Evolutionary conservation across 805 yeast species (phyloP).

Genomic region (Nakazawaea ishiwadae): DNA sequence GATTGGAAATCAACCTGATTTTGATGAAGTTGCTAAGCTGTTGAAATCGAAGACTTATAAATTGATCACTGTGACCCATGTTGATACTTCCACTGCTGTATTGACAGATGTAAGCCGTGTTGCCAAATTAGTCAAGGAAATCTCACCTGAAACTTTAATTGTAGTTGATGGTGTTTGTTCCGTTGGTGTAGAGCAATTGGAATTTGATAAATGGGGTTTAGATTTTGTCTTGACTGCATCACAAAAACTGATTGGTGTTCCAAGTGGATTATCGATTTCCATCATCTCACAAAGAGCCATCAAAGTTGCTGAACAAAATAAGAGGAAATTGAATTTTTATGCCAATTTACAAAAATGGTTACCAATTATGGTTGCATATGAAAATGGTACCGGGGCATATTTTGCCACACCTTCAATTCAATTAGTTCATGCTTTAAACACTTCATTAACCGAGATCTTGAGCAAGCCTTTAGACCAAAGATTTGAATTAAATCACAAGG

Average conservation of each 20-base stretch:
- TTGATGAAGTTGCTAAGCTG: constrained; percentile 48
- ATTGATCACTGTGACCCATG: constrained; percentile 85
- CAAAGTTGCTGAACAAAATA: constrained; percentile 45
- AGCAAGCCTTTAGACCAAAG: constrained; percentile 50
- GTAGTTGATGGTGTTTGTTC: constrained; percentile 96
- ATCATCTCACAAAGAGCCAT: constrained; percentile 75
- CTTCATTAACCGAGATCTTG: constrained; percentile 69
- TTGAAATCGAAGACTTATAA: constrained; percentile 50
- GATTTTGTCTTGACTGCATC: constrained; percentile 90
- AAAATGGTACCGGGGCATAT: constrained; percentile 72
- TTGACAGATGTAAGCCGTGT: constrained; percentile 64
- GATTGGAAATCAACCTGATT: constrained; percentile 66
- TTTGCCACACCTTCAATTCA: constrained; percentile 98
- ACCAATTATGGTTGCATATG: constrained; percentile 85
- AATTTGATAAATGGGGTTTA: constrained; percentile 85
- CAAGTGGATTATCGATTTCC: constrained; percentile 83
- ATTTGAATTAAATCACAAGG: constrained; percentile 56
- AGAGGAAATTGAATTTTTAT: constrained; percentile 46
- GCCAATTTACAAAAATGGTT: constrained; percentile 80
- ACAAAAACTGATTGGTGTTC: constrained; percentile 93
- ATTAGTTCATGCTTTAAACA: constrained; percentile 73
- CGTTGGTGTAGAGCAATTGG: constrained; percentile 79
- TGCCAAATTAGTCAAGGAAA: constrained; percentile 52
- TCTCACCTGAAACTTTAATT: constrained; percentile 76
- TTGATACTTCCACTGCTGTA: constrained; percentile 96